Base-by-base conservation (phyloP, 2,329 filamentous ascomycete species). In the Cladophialophora bantiana region DNA sequence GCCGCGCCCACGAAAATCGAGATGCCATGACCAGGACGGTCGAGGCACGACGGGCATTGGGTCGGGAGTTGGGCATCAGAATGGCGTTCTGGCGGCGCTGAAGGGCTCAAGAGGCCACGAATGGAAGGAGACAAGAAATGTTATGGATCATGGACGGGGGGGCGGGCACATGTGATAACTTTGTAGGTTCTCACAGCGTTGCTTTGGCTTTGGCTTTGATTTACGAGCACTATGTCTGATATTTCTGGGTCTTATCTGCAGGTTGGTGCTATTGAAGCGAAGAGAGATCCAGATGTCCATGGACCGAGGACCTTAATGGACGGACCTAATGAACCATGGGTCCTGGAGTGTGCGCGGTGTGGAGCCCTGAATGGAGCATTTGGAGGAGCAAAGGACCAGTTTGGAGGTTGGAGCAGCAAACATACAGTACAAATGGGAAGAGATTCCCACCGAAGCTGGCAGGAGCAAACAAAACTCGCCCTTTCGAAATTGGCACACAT, bases 1-100 rank as follows among this genome's bases (percentile, higher is more conserved):
- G 86, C 48, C 73, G 85, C 56, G 86, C 86, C n/a, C 82, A 83
- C 60, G 86, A 88, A 79, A 88, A 88, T 75, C 85, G 85, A 71
- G 87, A 89, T 78, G 86, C 87, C 4, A 84, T 86, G 53, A 78
- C 80, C 18, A 77, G 87, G 63, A 88, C 86, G 1, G 77, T 75
- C 56, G 84, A 83, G 65, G 85, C 83, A 20, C 77, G 82, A 64
- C 74, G 71, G 59, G 85, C 84, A 9, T 85, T 87, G 82, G 78
- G 78, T 12, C 73, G 67, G 57, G 85, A 88, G 77, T 68, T 87
- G 54, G 77, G 75, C 73, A 78, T 81, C 66, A 73, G 77, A 53
- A 34, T 77, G 40, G 64, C 69, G 45, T 66, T 69, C 40, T 67
- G 66, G 62, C 62, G 59, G 62, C 62, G 59, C 52, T 67, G 57